Base-by-base conservation (phyloP, 1,284 basidiomycete species). In the Fomitopsis palustris region DNA sequence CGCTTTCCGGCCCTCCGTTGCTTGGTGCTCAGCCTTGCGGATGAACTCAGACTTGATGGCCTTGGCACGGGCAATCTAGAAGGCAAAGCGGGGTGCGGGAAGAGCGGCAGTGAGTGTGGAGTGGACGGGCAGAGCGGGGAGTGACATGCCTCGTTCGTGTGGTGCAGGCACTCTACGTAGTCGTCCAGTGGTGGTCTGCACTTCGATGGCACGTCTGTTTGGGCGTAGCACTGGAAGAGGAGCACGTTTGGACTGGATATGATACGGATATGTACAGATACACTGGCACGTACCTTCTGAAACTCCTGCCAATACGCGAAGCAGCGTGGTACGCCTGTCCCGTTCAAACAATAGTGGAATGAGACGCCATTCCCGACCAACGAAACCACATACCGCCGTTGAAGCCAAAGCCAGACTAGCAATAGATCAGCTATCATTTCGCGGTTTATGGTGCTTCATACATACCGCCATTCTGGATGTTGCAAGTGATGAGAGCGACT, bases 261-360 rank as follows among this genome's bases (percentile, higher is more conserved):
- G 21, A 37, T 3, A 43, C 31, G 54, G 54, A 23, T n/a, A n/a
- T n/a, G n/a, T n/a, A n/a, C n/a, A n/a, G n/a, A 21, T 8, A 19
- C 35, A 37, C 35, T 37, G 12, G 35, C 16, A 6, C 74, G 58
- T 62, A 90, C 91, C 73, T 91, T 93, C 64, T 87, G 83, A 76
- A 94, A 93, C 71, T 93, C 92, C 70, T 96, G 93, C 95, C 95
- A 98, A 77, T 91, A 93, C 6, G 85, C 81, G 75, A 96, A 96
- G 78, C 95, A 98, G 69, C 93, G 85, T 66, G 93, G 89, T 69
- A 88, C 87, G 69, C 93, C 93, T 95, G 69, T 55, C 55, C 33
- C 45, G 23, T 37, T 54, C 51, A 62, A 43, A 61, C 33, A 19
- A 41, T 47, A 51, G 54, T 64, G 59, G 60, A 39, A 61, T 54